phyloP scores from a whole-genome alignment of 2,329 filamentous ascomycete species.

The Thielaviopsis populi region DNA sequence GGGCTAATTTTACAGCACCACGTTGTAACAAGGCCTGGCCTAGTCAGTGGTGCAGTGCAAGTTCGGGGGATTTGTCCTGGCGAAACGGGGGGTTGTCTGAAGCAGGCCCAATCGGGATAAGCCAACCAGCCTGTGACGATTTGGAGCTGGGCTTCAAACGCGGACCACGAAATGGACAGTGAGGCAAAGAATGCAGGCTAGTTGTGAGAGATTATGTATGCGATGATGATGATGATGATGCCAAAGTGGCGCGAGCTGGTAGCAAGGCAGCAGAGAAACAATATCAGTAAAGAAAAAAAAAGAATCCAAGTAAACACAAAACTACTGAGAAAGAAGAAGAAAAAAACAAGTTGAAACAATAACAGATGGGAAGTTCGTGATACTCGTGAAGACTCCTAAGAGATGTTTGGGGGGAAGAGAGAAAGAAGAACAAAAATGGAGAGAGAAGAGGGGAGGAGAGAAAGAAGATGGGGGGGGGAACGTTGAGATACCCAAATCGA shows the following conservation, averaged over 20 bases:
- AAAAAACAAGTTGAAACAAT: background rate
- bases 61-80: background rate
- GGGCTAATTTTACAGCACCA: conserved; percentile 6
- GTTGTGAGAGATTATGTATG: background rate
- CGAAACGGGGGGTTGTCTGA: conserved; percentile 1
- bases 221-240: background rate
- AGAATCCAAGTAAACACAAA: background rate
- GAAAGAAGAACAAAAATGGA: background rate
- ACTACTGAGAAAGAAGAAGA: background rate
- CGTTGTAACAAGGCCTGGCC: background rate
- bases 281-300: conserved; percentile 1
- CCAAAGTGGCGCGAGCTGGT: background rate
- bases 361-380: background rate
- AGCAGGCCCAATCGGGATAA: conserved; percentile 8
- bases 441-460: background rate
- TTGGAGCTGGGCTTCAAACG: background rate
- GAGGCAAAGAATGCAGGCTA: background rate
- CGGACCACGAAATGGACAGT: background rate
- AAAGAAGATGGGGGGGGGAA: background rate
- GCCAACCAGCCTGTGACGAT: background rate
- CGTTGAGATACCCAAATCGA: background rate
- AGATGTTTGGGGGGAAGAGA: background rate
- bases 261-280: background rate
- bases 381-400: conserved; percentile 1
- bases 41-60: background rate